Conservation (phyloP, 2,329 filamentous ascomycete species). For the Onygena corvina region DNA sequence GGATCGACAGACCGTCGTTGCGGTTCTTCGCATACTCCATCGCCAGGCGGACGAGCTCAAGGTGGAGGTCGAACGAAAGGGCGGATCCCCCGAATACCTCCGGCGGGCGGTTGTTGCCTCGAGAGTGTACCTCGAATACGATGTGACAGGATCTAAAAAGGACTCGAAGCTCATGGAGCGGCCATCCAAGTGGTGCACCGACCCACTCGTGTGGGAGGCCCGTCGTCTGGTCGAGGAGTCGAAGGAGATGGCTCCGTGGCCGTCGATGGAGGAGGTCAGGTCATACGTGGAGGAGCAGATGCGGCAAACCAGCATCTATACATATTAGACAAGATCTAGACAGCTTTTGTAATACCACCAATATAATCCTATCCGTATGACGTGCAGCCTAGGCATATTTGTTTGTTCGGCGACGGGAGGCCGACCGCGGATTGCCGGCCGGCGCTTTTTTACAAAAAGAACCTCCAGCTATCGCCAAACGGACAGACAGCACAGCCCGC, state of each 20-base stretch:
- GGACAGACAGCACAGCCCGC: no score
- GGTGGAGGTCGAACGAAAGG: conserved; percentile 25
- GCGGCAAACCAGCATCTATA: no score
- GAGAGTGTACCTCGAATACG: conserved; percentile 31
- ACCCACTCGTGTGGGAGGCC: conserved; percentile 21
- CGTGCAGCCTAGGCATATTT: no score
- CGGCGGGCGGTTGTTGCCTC: conserved; percentile 31
- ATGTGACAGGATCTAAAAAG: conserved; percentile 15
- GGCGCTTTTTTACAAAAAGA: no score
- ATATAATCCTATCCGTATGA: no score
- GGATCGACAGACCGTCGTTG: conserved; percentile 31
- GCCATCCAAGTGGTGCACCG: neutral
- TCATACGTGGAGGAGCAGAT: conserved; percentile 22
- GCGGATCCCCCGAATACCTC: conserved; percentile 30
- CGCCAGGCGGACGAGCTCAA: conserved; percentile 33
- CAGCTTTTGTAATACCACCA: no score
- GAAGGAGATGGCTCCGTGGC: conserved; percentile 25
- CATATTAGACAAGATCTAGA: no score
- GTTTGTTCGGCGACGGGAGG: no score
- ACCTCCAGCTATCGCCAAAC: no score
- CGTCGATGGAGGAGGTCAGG: conserved; percentile 30
- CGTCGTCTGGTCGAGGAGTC: conserved; percentile 27
- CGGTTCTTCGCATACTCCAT: conserved; percentile 32
- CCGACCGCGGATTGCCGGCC: no score
- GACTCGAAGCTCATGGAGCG: neutral